Evolutionary conservation across 1,284 basidiomycete species (phyloP).

Genomic region (Ganoderma sp.): DNA sequence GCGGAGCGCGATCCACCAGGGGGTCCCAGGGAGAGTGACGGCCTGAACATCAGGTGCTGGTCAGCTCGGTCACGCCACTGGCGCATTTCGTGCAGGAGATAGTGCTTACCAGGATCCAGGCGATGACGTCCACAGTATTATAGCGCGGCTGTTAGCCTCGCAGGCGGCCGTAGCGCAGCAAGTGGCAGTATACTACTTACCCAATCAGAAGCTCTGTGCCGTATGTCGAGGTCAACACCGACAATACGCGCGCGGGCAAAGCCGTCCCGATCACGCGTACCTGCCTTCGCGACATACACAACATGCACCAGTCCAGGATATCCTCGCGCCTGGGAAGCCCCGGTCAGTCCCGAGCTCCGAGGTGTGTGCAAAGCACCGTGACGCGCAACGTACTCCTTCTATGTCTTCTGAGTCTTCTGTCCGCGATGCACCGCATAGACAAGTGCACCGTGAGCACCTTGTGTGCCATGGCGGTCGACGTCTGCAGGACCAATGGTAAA

Average conservation of each 20-base stretch:
- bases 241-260: too few species aligned
- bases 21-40: background rate
- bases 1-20: background rate
- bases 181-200: too few species aligned
- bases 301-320: background rate
- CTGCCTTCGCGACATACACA: background rate
- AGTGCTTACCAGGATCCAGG: constrained; percentile 2
- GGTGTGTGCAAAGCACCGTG: too few species aligned
- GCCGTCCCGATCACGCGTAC: background rate
- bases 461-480: background rate
- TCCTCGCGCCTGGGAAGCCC: background rate
- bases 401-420: background rate
- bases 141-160: too few species aligned
- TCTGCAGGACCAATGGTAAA: too few species aligned
- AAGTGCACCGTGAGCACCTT: background rate
- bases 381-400: background rate
- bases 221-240: too few species aligned
- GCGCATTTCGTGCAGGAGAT: background rate
- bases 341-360: background rate
- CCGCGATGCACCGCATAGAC: background rate
- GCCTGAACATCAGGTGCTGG: background rate
- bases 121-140: background rate
- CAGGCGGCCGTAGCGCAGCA: too few species aligned
- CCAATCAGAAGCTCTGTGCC: too few species aligned
- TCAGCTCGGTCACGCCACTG: background rate